Evolutionary conservation across 257 asterid species (phyloP).

Genomic region (Parsonsia alboflavescens): DNA sequence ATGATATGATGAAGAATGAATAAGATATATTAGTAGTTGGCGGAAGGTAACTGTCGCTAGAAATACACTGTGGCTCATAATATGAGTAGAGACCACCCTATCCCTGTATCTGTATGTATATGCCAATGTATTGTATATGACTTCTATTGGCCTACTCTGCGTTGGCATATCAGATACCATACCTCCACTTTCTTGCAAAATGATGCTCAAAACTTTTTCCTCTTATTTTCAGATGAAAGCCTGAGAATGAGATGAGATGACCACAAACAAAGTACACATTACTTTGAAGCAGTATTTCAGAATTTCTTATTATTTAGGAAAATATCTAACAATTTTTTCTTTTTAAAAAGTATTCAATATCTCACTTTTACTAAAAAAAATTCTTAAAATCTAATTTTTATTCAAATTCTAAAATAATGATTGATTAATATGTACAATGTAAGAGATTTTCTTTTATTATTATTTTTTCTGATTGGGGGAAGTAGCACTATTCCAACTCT

Average conservation of each 20-base stretch:
- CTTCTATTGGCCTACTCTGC: not conserved
- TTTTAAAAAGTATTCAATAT: too few relatives aligned
- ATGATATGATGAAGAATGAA: not conserved
- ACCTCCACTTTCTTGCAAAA: not conserved
- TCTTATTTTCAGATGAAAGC: not conserved
- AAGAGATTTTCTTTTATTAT: too few relatives aligned
- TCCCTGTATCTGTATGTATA: not conserved
- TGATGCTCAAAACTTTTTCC: not conserved
- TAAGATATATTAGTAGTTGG: constrained; percentile 8
- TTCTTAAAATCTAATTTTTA: too few relatives aligned
- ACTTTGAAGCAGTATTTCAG: not conserved
- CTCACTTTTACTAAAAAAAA: too few relatives aligned
- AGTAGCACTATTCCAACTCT: too few relatives aligned
- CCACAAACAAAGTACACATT: not conserved
- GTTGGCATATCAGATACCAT: constrained; percentile 2
- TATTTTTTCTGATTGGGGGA: too few relatives aligned
- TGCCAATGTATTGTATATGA: too few relatives aligned
- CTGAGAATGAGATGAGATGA: too few relatives aligned
- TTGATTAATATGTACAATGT: too few relatives aligned
- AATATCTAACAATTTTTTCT: too few relatives aligned
- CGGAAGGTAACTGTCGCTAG: constrained; percentile 16
- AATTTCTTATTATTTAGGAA: not conserved
- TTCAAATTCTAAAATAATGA: too few relatives aligned
- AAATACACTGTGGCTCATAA: not conserved
- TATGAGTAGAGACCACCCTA: not conserved